Conservation (phyloP, 305 asterid genomes). For the Solanum hybrid region DNA sequence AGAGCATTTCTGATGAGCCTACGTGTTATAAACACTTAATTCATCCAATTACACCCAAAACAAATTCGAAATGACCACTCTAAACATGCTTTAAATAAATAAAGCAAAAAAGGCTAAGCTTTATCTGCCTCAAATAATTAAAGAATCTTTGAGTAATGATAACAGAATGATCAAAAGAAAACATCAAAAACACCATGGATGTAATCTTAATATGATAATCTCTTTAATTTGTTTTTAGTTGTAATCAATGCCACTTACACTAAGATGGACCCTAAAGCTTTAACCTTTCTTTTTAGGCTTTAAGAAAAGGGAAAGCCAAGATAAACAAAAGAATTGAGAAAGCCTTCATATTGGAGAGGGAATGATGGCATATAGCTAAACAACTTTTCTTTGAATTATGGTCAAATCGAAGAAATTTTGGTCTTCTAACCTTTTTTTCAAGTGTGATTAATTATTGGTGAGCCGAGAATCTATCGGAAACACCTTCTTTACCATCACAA, state of each 20-base stretch:
- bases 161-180: constrained; percentile 15
- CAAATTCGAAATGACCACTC: background rate
- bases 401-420: background rate
- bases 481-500: background rate
- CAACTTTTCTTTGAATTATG: background rate
- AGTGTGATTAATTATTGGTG: background rate
- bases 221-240: background rate
- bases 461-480: background rate
- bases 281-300: background rate
- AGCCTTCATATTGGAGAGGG: constrained; percentile 18
- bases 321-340: background rate
- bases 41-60: background rate
- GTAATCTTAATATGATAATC: background rate
- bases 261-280: background rate
- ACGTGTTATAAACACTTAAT: background rate
- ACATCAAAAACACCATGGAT: constrained; percentile 16
- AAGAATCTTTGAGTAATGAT: constrained; percentile 25
- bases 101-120: constrained; percentile 4
- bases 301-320: background rate
- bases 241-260: background rate
- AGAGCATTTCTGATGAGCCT: background rate
- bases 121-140: constrained; percentile 4
- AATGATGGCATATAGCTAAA: constrained; percentile 6
- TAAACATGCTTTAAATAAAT: background rate
- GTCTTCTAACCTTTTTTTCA: background rate